Conservation (phyloP, 164 flowering plant species). For the Brasenia schreberi region DNA sequence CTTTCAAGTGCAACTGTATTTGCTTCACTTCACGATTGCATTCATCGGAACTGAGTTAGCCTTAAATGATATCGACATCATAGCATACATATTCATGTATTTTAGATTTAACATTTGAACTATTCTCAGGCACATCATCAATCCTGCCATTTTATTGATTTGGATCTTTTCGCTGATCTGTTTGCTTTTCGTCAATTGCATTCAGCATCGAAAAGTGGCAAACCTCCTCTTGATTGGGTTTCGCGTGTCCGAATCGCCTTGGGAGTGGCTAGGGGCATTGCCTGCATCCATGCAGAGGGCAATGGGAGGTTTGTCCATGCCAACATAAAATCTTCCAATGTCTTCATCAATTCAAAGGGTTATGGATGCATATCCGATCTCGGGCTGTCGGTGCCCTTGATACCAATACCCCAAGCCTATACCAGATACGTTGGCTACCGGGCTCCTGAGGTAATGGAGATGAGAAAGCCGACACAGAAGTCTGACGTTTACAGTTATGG, state of each 20-base stretch:
- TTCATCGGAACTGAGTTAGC: no score
- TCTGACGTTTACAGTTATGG: neutral
- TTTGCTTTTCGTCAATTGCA: neutral
- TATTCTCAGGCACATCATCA: neutral
- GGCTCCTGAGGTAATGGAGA: neutral
- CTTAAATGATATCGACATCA: no score
- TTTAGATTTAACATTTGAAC: neutral
- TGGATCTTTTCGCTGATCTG: neutral
- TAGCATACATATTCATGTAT: neutral
- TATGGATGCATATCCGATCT: conserved; percentile 42
- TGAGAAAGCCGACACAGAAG: neutral
- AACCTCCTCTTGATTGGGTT: conserved; percentile 51
- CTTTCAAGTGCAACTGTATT: no score
- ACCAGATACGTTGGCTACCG: neutral
- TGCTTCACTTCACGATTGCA: no score
- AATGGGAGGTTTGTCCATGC: conserved; percentile 43
- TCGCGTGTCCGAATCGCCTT: conserved; percentile 38
- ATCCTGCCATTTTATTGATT: neutral
- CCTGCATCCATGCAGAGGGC: conserved; percentile 40
- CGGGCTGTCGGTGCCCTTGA: conserved; percentile 28
- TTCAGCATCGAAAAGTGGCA: neutral
- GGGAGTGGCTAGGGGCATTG: conserved; percentile 52
- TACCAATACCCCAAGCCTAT: neutral
- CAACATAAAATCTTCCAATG: conserved; percentile 63
- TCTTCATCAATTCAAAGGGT: conserved; percentile 33